A percentile compares a stretch with the other conserved stretches of the same genome.
These are phyloP conservation scores for Xylaria multiplex DNA, from an alignment of 2,329 filamentous ascomycete species.

Conservation along the genomic window DNA sequence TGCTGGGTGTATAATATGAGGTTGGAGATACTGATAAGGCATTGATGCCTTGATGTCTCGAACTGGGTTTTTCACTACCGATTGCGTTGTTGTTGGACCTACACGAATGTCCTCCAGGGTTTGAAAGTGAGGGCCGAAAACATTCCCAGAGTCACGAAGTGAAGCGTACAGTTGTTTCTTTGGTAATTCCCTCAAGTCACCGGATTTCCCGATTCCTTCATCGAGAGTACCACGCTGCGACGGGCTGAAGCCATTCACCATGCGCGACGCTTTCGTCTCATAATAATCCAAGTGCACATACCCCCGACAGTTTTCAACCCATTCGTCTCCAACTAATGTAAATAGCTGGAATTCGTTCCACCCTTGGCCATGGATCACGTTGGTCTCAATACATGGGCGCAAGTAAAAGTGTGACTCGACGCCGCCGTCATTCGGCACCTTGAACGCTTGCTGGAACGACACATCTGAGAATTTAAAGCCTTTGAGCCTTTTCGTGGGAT, in stretches of 20 bases:
- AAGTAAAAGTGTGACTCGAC: conserved; percentile 38
- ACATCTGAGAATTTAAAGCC: conserved; percentile 40
- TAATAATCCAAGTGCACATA: conserved; percentile 31
- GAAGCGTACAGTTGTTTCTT: conserved; percentile 30
- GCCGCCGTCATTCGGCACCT: conserved; percentile 33
- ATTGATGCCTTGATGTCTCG: conserved; percentile 25
- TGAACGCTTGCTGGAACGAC: conserved; percentile 35
- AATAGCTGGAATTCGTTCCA: conserved; percentile 40
- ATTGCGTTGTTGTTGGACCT: conserved; percentile 18
- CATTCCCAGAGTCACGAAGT: conserved; percentile 30
- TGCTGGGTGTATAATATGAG: conserved; percentile 38
- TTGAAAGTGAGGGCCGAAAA: conserved; percentile 37
- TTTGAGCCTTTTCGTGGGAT: conserved; percentile 23
- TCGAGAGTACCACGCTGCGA: background rate
- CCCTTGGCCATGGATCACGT: conserved; percentile 10
- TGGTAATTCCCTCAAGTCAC: conserved; percentile 12
- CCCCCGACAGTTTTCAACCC: conserved; percentile 37
- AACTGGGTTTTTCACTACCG: conserved; percentile 29
- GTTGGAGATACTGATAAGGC: conserved; percentile 33
- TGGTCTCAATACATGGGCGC: conserved; percentile 19
- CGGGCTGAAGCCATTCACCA: conserved; percentile 5
- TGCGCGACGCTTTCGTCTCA: conserved; percentile 2
- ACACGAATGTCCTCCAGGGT: conserved; percentile 31
- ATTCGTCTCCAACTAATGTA: conserved; percentile 33
- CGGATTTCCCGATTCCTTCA: background rate